Evolutionary conservation across 306 rosid species (phyloP), one percentile per base, ranked within the genome.

Genomic region (Abrus precatorius): DNA sequence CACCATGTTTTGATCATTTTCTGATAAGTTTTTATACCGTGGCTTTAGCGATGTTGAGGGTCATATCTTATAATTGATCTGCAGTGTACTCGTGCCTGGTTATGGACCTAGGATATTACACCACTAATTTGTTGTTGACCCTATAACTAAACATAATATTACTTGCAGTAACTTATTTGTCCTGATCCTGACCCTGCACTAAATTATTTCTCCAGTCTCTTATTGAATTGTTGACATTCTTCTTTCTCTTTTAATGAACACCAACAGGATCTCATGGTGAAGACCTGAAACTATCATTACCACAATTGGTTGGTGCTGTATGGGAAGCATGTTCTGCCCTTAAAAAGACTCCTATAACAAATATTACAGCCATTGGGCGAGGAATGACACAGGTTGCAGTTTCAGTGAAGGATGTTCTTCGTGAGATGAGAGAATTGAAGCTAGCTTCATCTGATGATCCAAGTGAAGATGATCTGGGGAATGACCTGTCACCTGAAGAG

Each of bases 371-470:
- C 10, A 87, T 96, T 72, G 98, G 99, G 70, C 86, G 97, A 74
- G 92, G 86, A 66, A 86, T 93, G 88, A 90, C 97, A 3, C 92
- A 85, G 81, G 90, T 93, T 76, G 99, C 97, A 1, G 94, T 93
- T 75, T 86, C 97, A 9, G 83, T 93, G 69, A 96, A 93, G 81
- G 99, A 93, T 5, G 98, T 96, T 83, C 91, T 96, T 62, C 97
- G 97, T 1, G 99, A 96, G 84, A 85, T 96, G 97, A 96, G 88
- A 78, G 99, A 96, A 87, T 88, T 96, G 71, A 96, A 89, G 86
- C 91, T 93, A 4, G 86, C 4, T 32, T 81, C 93, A 40, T 78
- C 86, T 7, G 86, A 88, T 36, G 78, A 64, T 74, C 48, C 49
- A 11, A 86, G 84, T 69, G 97, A 88, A 14, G 90, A 70, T 55